phyloP scores from a whole-genome alignment of 2,329 filamentous ascomycete genomes.

The Anthostomella pinea region DNA sequence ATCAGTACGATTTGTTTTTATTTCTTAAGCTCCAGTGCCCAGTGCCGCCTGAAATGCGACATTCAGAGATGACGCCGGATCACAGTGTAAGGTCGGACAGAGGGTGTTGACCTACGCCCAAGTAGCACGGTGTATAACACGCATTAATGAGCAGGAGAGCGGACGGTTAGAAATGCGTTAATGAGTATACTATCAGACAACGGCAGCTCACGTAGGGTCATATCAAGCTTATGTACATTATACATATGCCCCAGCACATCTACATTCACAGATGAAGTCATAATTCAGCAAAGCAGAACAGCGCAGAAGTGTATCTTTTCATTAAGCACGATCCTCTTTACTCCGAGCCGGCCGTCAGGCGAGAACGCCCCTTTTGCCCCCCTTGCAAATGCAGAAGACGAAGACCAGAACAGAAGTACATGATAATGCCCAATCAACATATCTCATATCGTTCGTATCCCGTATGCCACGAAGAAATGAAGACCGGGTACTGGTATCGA shows the following conservation, averaged over 20 bases:
- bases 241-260: neutral
- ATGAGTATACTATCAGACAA: too few species aligned
- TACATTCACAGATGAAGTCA: neutral
- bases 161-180: too few species aligned
- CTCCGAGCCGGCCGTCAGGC: too few species aligned
- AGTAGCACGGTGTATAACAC: too few species aligned
- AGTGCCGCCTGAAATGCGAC: too few species aligned
- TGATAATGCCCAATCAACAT: slow-evolving; percentile 5
- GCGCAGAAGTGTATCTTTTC: neutral
- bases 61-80: too few species aligned
- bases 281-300: neutral
- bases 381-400: neutral
- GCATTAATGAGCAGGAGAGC: too few species aligned
- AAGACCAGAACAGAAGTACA: slow-evolving; percentile 3
- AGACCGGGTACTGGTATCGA: neutral
- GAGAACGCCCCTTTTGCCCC: neutral
- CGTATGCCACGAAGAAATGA: slow-evolving; percentile 6
- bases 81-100: too few species aligned
- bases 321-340: neutral
- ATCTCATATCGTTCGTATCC: slow-evolving; percentile 16
- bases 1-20: too few species aligned
- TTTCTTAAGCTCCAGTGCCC: too few species aligned
- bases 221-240: neutral
- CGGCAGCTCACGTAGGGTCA: too few species aligned
- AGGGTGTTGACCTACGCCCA: too few species aligned